A percentile compares a stretch with the other conserved stretches of the same genome.
Conservation (phyloP, 306 rosid species). For the Citrullus colocynthis region DNA sequence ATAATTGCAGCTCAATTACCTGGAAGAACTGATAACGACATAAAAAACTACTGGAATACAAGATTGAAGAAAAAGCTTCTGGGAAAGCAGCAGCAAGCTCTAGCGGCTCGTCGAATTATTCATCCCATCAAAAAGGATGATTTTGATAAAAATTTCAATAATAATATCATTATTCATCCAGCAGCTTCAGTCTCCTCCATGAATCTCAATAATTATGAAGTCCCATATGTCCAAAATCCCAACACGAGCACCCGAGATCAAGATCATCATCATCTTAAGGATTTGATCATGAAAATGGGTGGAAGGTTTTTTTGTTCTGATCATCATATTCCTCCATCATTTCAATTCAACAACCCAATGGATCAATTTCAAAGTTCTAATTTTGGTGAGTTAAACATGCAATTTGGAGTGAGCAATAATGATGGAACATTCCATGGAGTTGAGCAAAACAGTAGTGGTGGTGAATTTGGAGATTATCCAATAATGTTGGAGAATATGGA, state of each 20-base stretch:
- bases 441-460: conserved; percentile 7
- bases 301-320: conserved; percentile 23
- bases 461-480: conserved; percentile 17
- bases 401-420: not conserved
- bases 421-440: not conserved
- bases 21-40: conserved; percentile 90
- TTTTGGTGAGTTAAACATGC: not conserved
- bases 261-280: conserved; percentile 14
- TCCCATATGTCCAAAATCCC: conserved; percentile 31
- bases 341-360: conserved; percentile 13
- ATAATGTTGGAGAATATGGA: conserved; percentile 11
- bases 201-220: conserved; percentile 12
- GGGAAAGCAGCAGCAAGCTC: conserved; percentile 51
- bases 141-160: conserved; percentile 7
- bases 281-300: conserved; percentile 31
- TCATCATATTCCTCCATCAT: not conserved
- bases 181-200: not conserved
- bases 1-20: conserved; percentile 92
- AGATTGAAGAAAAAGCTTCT: conserved; percentile 87
- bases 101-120: conserved; percentile 27
- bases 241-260: conserved; percentile 17
- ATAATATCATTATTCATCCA: not conserved
- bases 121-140: conserved; percentile 29
- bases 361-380: conserved; percentile 4
- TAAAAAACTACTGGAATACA: conserved; percentile 96